phyloP scores from a whole-genome alignment of 202 grass and related monocot species.

The Schoenoplectus triqueter region DNA sequence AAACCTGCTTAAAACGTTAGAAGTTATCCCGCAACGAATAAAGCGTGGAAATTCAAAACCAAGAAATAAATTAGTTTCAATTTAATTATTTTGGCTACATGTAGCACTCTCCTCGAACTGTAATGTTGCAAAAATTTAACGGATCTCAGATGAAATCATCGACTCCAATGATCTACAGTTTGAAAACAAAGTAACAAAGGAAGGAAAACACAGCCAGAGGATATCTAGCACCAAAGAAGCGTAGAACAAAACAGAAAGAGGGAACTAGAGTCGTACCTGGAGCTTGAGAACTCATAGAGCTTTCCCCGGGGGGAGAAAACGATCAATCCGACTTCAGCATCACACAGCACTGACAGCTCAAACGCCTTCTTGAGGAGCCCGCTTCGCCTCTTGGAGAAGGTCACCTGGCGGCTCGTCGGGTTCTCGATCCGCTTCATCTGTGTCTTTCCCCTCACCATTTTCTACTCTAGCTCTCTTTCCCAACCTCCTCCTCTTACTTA shows the following conservation, averaged over 20 bases:
- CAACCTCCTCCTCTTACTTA: background rate
- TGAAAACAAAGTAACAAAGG: background rate
- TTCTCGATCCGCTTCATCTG: conserved; percentile 41
- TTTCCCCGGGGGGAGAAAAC: conserved; percentile 36
- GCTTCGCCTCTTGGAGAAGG: conserved; percentile 38
- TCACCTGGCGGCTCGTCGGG: conserved; percentile 40
- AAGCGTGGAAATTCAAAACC: too few species aligned
- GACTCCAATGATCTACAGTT: background rate
- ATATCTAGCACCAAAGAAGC: background rate
- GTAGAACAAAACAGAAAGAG: background rate
- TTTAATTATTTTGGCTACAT: background rate
- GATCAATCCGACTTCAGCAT: conserved; percentile 31
- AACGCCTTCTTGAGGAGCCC: conserved; percentile 42
- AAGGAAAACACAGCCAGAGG: background rate
- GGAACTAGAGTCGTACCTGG: conserved; percentile 5
- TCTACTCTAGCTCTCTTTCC: background rate
- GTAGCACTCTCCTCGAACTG: background rate
- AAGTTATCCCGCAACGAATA: too few species aligned
- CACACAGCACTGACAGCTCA: conserved; percentile 34
- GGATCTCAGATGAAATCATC: background rate
- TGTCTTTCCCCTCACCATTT: conserved; percentile 43
- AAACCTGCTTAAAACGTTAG: background rate
- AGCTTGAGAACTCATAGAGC: conserved; percentile 33
- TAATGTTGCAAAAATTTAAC: conserved; percentile 8
- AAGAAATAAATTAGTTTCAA: background rate